phyloP scores from a whole-genome alignment of 2,329 filamentous ascomycete genomes.

The Phoma sp. region DNA sequence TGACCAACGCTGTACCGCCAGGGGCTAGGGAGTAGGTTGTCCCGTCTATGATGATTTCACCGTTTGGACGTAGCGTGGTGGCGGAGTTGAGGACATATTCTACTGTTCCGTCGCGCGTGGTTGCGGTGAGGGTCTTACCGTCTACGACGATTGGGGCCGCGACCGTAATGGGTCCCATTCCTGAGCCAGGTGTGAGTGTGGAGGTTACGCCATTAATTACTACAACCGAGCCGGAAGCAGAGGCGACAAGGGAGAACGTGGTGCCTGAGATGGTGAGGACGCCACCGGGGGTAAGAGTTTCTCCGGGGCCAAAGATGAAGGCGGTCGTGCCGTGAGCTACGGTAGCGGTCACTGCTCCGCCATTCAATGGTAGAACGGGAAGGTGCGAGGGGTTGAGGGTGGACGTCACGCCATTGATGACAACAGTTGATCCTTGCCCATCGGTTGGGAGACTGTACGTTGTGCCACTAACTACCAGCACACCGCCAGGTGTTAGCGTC shows the following conservation, averaged over 20 bases:
- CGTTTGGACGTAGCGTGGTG: constrained; percentile 34
- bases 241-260: constrained; percentile 34
- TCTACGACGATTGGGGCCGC: constrained; percentile 37
- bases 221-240: constrained; percentile 33
- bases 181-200: constrained; percentile 21
- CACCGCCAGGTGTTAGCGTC: constrained; percentile 31
- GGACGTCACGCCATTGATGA: constrained; percentile 40
- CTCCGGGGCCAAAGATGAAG: constrained; percentile 31
- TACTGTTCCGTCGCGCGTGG: constrained; percentile 32
- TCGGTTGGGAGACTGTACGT: constrained; percentile 31
- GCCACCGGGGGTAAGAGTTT: constrained; percentile 39
- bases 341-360: constrained; percentile 20
- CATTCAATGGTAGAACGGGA: constrained; percentile 24
- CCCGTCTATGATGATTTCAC: constrained; percentile 33
- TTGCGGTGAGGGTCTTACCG: constrained; percentile 36
- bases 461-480: constrained; percentile 26
- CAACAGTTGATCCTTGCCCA: constrained; percentile 27
- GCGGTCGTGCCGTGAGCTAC: constrained; percentile 32
- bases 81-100: constrained; percentile 34
- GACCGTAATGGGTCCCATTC: constrained; percentile 20
- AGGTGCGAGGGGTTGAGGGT: constrained; percentile 22
- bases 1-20: constrained; percentile 37
- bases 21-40: constrained; percentile 40
- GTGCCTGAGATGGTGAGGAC: constrained; percentile 38
- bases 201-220: constrained; percentile 39